A percentile compares a stretch with the other conserved stretches of the same genome.
These are phyloP conservation scores for Nephelium lappaceum DNA, from an alignment of 345 rosid species.

Conservation along the genomic window DNA sequence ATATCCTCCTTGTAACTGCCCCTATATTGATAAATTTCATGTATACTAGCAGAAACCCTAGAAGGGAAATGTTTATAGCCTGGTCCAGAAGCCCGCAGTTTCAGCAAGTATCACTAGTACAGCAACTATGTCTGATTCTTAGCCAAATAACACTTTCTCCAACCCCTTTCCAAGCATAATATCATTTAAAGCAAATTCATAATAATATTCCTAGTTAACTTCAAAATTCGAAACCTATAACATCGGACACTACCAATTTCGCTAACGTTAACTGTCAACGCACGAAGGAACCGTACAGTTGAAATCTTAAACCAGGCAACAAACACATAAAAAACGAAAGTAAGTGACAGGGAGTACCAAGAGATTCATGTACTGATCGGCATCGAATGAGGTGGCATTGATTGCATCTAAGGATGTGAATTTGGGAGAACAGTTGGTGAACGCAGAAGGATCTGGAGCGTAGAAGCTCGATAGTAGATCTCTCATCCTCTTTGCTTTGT, in stretches of 20 bases:
- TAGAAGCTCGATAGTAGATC: conserved; percentile 98
- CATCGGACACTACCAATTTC: background rate
- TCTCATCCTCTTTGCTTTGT: conserved; percentile 98
- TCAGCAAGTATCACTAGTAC: background rate
- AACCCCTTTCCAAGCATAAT: background rate
- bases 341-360: conserved; percentile 47
- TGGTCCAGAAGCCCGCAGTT: background rate
- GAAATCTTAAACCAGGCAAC: conserved; percentile 3
- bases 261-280: background rate
- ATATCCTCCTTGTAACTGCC: too few relatives aligned
- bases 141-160: conserved; percentile 1
- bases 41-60: too few relatives aligned
- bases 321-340: background rate
- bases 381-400: conserved; percentile 74
- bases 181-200: background rate
- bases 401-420: conserved; percentile 72
- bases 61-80: background rate
- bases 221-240: background rate
- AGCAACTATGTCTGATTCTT: background rate
- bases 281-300: conserved; percentile 2
- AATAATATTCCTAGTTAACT: background rate
- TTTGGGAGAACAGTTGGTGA: conserved; percentile 45
- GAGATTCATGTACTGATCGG: conserved; percentile 92
- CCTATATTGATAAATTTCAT: too few relatives aligned
- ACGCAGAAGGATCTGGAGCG: conserved; percentile 82